Evolutionary conservation across 1,284 basidiomycete genomes (phyloP).

Genomic region (Apiotrichum siamense): DNA sequence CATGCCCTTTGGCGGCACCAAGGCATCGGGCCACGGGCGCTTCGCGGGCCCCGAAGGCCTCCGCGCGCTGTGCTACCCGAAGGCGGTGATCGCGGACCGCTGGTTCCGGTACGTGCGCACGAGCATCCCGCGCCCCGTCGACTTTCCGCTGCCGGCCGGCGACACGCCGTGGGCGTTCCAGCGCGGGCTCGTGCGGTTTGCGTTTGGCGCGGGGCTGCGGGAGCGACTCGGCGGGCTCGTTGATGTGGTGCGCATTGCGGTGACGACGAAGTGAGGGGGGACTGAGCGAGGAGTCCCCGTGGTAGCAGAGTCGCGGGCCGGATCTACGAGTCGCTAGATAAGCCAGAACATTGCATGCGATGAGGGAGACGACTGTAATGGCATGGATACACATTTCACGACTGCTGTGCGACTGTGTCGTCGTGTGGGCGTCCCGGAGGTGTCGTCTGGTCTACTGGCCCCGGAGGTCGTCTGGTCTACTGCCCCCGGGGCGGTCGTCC

Average conservation of each 20-base stretch:
- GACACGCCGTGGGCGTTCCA: constrained; percentile 62
- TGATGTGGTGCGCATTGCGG: constrained; percentile 14
- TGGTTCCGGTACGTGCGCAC: constrained; percentile 79
- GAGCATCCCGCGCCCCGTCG: constrained; percentile 58
- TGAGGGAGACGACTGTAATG: not conserved
- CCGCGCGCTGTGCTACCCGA: constrained; percentile 74
- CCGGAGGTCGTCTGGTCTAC: too few relatives aligned
- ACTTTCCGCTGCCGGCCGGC: constrained; percentile 17
- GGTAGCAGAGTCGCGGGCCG: too few relatives aligned
- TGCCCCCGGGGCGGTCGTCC: too few relatives aligned
- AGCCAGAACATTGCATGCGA: too few relatives aligned
- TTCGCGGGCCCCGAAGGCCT: constrained; percentile 92
- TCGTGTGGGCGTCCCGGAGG: too few relatives aligned
- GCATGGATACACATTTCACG: too few relatives aligned
- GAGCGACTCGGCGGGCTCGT: constrained; percentile 29
- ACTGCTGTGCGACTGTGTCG: too few relatives aligned
- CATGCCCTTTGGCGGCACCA: constrained; percentile 87
- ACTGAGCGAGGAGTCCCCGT: too few relatives aligned
- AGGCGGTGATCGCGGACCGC: constrained; percentile 77
- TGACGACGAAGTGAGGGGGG: not conserved
- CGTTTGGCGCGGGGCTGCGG: constrained; percentile 62
- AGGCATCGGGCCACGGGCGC: constrained; percentile 80
- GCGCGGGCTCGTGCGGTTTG: constrained; percentile 62
- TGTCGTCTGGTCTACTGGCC: too few relatives aligned
- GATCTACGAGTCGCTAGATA: not conserved